phyloP scores from a whole-genome alignment of 768 basidiomycete genomes.

The Lactarius psammicola region DNA sequence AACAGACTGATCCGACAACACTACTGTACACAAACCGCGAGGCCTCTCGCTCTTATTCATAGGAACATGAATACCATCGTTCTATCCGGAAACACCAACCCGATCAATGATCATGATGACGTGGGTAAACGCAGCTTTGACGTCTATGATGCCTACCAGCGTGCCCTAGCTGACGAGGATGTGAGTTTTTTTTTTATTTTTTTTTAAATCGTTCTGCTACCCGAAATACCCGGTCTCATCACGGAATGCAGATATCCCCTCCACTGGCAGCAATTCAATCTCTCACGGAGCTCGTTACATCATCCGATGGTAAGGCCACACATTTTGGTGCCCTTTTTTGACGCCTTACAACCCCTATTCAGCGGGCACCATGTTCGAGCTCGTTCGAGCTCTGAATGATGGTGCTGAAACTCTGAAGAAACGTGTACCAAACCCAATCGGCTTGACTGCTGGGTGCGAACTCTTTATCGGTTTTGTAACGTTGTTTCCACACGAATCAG shows the following conservation, averaged over 20 bases:
- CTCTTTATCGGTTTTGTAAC: slow-evolving; percentile 90
- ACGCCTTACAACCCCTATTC: slow-evolving; percentile 21
- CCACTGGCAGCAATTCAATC: slow-evolving; percentile 89
- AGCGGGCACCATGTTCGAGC: slow-evolving; percentile 94
- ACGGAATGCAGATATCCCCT: slow-evolving; percentile 56
- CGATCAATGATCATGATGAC: slow-evolving; percentile 13
- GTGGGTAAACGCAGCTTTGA: slow-evolving; percentile 38
- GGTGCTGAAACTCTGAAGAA: slow-evolving; percentile 63
- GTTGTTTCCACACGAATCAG: slow-evolving; percentile 75
- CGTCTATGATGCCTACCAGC: slow-evolving; percentile 53
- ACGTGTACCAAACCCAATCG: slow-evolving; percentile 73
- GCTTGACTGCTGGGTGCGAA: slow-evolving; percentile 85
- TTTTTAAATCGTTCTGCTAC: background rate
- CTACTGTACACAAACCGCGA: background rate
- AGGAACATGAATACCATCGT: slow-evolving; percentile 17
- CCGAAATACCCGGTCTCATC: slow-evolving; percentile 4
- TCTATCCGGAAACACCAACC: background rate
- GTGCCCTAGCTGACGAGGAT: slow-evolving; percentile 61
- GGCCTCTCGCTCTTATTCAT: background rate
- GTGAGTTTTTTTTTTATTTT: too few species aligned
- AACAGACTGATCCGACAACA: background rate
- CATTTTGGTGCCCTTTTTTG: slow-evolving; percentile 3
- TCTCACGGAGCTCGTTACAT: slow-evolving; percentile 75
- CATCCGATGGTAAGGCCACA: slow-evolving; percentile 62
- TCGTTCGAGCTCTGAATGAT: slow-evolving; percentile 78